A percentile compares a stretch with the other conserved stretches of the same genome.
These are phyloP conservation scores for Tulasnella sp. DNA, from an alignment of 768 basidiomycete genomes.

Conservation along the genomic window DNA sequence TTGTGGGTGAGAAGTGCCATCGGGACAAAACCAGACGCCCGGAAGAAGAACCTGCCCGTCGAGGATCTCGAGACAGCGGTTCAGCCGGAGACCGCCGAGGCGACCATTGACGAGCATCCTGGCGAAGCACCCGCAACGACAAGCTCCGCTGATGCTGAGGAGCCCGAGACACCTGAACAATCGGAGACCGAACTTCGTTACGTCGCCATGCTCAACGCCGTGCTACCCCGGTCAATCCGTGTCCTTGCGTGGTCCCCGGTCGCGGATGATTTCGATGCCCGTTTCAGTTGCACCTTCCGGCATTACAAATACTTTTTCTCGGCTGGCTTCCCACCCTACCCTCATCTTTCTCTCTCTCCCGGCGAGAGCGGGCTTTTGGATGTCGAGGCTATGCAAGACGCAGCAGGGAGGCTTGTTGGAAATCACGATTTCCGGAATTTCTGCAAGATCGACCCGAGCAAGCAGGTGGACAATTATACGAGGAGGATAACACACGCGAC, in stretches of 20 bases:
- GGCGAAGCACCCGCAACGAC: background rate
- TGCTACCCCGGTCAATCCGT: conserved; percentile 86
- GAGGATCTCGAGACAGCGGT: conserved; percentile 32
- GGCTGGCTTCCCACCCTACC: conserved; percentile 26
- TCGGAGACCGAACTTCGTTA: conserved; percentile 62
- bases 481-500: conserved; percentile 65
- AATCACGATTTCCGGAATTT: conserved; percentile 95
- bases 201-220: conserved; percentile 71
- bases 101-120: background rate
- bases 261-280: conserved; percentile 69
- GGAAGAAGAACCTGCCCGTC: conserved; percentile 26
- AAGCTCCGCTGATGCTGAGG: background rate
- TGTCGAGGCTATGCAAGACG: conserved; percentile 68
- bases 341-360: background rate
- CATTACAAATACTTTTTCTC: conserved; percentile 99
- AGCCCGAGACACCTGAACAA: background rate
- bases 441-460: conserved; percentile 86
- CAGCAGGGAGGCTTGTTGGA: conserved; percentile 67
- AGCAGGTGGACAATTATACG: conserved; percentile 79
- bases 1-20: conserved; percentile 82
- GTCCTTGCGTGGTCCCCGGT: conserved; percentile 94
- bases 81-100: conserved; percentile 15
- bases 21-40: conserved; percentile 3
- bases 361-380: conserved; percentile 48
- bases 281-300: conserved; percentile 77